phyloP scores from a whole-genome alignment of 1,284 basidiomycete species.

The Ustilago trichophora region DNA sequence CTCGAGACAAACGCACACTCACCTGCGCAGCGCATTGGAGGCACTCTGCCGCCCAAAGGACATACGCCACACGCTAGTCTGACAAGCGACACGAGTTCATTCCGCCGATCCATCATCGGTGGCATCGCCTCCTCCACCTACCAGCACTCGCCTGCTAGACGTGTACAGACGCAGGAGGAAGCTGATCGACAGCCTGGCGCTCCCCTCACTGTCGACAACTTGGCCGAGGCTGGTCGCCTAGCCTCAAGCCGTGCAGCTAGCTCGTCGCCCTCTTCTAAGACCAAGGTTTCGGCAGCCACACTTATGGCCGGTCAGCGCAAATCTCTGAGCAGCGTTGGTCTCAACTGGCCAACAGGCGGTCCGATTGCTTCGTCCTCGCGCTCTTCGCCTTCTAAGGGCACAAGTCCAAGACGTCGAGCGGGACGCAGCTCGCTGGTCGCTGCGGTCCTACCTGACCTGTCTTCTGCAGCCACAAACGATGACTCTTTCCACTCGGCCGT shows the following conservation, averaged over 20 bases:
- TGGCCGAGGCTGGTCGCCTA: conserved; percentile 23
- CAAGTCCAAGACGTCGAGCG: conserved; percentile 33
- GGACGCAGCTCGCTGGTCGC: conserved; percentile 48
- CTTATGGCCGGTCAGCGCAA: conserved; percentile 31
- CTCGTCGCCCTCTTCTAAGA: conserved; percentile 27
- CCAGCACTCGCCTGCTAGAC: conserved; percentile 49
- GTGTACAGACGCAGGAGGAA: conserved; percentile 27
- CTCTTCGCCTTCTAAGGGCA: conserved; percentile 22
- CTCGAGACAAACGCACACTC: conserved; percentile 29
- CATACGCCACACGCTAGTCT: conserved; percentile 4
- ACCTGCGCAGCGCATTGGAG: conserved; percentile 39
- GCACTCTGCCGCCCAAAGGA: conserved; percentile 17
- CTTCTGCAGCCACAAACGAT: conserved; percentile 26
- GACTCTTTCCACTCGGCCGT: conserved; percentile 45
- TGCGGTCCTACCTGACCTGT: conserved; percentile 36
- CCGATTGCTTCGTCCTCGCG: conserved; percentile 18
- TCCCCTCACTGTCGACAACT: conserved; percentile 33
- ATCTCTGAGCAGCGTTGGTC: conserved; percentile 28
- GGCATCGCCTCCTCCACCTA: conserved; percentile 50
- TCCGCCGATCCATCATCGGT: conserved; percentile 57
- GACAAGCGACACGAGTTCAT: conserved; percentile 32
- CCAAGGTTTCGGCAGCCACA: conserved; percentile 4
- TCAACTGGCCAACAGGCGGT: no score
- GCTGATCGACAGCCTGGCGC: conserved; percentile 9
- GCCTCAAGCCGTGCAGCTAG: conserved; percentile 24